Conservation (phyloP, 371 early-diverging fungal species). For the Mucor saturninus region DNA sequence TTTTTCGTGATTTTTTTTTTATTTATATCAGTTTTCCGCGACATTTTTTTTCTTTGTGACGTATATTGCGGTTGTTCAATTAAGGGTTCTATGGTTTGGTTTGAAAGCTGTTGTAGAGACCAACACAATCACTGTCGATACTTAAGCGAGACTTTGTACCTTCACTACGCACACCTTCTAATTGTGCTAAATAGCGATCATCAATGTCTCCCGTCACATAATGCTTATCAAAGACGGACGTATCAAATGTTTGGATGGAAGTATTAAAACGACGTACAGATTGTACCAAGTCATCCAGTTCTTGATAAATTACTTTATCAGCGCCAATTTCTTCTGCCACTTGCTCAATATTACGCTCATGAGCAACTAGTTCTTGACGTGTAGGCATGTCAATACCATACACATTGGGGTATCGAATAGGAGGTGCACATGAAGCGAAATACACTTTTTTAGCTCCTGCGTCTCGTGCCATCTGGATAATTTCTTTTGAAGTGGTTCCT, state of each 20-base stretch:
- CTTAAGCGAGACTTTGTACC: slow-evolving; percentile 42
- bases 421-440: slow-evolving; percentile 97
- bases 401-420: slow-evolving; percentile 95
- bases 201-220: slow-evolving; percentile 91
- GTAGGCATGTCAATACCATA: slow-evolving; percentile 99
- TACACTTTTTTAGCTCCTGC: slow-evolving; percentile 97
- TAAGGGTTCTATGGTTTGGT: slow-evolving; percentile 13
- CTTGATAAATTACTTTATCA: slow-evolving; percentile 92
- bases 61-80: too few species aligned
- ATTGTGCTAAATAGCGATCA: slow-evolving; percentile 74
- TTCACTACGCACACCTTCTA: slow-evolving; percentile 72
- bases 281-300: slow-evolving; percentile 78
- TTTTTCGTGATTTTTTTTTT: background rate
- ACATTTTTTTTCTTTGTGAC: background rate
- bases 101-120: slow-evolving; percentile 60
- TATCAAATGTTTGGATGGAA: slow-evolving; percentile 82
- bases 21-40: background rate
- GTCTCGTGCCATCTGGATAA: slow-evolving; percentile 97
- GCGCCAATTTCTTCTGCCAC: slow-evolving; percentile 91
- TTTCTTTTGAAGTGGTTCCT: slow-evolving; percentile 97
- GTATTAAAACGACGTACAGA: slow-evolving; percentile 87
- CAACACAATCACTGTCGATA: slow-evolving; percentile 66
- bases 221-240: slow-evolving; percentile 92
- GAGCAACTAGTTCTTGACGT: slow-evolving; percentile 88
- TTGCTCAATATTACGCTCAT: slow-evolving; percentile 75